Conservation (phyloP, 208 protist species). For the Phytomonas sp. region DNA sequence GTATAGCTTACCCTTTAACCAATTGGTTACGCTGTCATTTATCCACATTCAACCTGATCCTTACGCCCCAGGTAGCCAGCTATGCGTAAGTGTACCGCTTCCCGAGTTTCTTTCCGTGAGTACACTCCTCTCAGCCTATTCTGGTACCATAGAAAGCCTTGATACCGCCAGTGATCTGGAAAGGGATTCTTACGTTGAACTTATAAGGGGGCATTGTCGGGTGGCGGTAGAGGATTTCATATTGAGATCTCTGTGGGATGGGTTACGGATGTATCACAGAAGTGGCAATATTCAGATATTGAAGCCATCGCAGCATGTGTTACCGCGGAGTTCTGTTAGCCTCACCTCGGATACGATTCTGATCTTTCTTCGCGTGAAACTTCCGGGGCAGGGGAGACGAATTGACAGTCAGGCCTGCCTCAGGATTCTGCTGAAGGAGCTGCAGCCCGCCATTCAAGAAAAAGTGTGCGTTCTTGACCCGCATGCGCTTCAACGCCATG, state of each 20-base stretch:
- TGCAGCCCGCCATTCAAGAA: constrained; percentile 24
- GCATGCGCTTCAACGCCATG: constrained; percentile 43
- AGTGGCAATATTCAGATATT: constrained; percentile 65
- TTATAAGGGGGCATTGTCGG: constrained; percentile 15
- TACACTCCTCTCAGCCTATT: not conserved
- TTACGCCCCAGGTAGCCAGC: constrained; percentile 64
- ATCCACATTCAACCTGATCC: constrained; percentile 61
- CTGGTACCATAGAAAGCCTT: not conserved
- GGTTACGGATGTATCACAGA: not conserved
- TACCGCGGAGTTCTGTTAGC: constrained; percentile 75
- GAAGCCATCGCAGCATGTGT: constrained; percentile 74
- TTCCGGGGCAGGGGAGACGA: constrained; percentile 76
- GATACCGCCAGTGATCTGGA: not conserved
- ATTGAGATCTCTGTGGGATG: constrained; percentile 32
- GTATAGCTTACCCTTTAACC: not conserved
- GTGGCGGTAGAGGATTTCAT: constrained; percentile 62
- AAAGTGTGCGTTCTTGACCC: constrained; percentile 21
- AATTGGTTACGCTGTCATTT: constrained; percentile 19
- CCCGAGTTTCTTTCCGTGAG: constrained; percentile 1
- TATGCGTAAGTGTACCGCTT: constrained; percentile 33
- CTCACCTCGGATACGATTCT: constrained; percentile 22
- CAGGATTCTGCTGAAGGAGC: constrained; percentile 34
- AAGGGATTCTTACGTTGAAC: not conserved
- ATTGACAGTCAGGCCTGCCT: constrained; percentile 57
- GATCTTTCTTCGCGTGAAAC: constrained; percentile 79